Conservation (phyloP, 495 filamentous ascomycete genomes). For the Glonium stellatum region DNA sequence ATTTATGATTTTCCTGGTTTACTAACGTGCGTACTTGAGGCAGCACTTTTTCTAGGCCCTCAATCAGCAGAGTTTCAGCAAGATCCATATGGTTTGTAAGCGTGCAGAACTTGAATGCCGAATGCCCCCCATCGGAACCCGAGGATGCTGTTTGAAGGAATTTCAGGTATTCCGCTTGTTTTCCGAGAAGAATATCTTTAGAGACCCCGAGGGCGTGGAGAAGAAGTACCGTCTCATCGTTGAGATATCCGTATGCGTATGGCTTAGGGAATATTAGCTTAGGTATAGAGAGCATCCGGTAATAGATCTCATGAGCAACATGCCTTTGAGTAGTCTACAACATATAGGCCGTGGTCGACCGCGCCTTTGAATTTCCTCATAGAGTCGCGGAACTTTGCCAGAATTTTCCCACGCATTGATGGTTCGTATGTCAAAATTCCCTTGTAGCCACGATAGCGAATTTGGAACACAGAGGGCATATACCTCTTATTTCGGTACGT, state of each 20-base stretch:
- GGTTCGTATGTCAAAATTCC: constrained; percentile 45
- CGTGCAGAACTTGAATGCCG: constrained; percentile 42
- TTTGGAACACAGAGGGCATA: constrained; percentile 46
- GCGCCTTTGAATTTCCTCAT: constrained; percentile 48
- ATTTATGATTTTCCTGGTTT: constrained; percentile 38
- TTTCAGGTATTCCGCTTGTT: constrained; percentile 42
- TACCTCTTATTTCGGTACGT: constrained; percentile 41
- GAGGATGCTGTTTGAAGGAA: constrained; percentile 34
- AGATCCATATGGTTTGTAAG: constrained; percentile 38
- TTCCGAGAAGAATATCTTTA: constrained; percentile 34
- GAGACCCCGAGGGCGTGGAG: constrained; percentile 42
- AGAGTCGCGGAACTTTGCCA: constrained; percentile 43
- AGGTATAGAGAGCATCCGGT: not conserved
- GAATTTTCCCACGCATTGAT: constrained; percentile 31
- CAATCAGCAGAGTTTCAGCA: constrained; percentile 44
- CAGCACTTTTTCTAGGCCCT: constrained; percentile 37
- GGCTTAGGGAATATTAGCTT: constrained; percentile 31
- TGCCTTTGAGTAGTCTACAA: constrained; percentile 46
- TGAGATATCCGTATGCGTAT: constrained; percentile 44
- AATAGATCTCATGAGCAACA: not conserved
- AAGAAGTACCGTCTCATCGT: constrained; percentile 46
- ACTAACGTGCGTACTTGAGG: constrained; percentile 34
- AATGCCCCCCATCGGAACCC: constrained; percentile 25
- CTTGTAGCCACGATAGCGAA: constrained; percentile 47
- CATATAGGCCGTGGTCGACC: constrained; percentile 41